A percentile compares a stretch with the other conserved stretches of the same genome.
Evolutionary conservation across 768 basidiomycete species (phyloP).

Genomic region (Rhodotorula sphaerocarpa): DNA sequence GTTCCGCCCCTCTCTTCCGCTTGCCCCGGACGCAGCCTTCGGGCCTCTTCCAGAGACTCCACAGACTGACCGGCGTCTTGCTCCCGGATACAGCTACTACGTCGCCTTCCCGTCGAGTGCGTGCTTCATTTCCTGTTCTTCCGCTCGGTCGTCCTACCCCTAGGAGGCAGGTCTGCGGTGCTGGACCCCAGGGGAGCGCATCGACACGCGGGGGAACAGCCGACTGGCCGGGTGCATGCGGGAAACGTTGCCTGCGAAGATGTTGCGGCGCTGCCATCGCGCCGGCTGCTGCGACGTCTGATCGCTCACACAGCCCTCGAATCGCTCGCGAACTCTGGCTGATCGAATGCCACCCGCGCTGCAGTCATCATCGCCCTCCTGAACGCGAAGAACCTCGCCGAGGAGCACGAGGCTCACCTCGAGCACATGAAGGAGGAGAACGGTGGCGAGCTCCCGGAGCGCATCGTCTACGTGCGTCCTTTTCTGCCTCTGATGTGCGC

Average conservation of each 20-base stretch:
- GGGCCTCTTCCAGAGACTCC: neutral
- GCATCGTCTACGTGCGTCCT: conserved; percentile 30
- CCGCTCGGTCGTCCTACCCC: too few relatives aligned
- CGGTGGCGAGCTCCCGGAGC: conserved; percentile 37
- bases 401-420: conserved; percentile 37
- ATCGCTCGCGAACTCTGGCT: too few relatives aligned
- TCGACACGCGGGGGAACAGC: neutral
- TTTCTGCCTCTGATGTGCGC: neutral
- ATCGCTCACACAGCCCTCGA: too few relatives aligned
- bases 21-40: too few relatives aligned
- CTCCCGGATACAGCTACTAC: conserved; percentile 19
- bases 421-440: conserved; percentile 38
- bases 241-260: too few relatives aligned
- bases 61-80: neutral
- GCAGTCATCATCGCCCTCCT: conserved; percentile 32
- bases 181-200: neutral
- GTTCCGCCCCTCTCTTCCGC: too few relatives aligned
- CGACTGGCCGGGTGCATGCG: too few relatives aligned
- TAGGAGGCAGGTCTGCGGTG: neutral
- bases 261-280: too few relatives aligned
- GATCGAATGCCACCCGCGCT: too few relatives aligned
- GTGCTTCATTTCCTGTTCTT: neutral
- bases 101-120: conserved; percentile 24
- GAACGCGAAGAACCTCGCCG: conserved; percentile 32
- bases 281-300: too few relatives aligned